phyloP scores from a whole-genome alignment of 208 protist genomes.

The Acanthamoeba lenticulata region DNA sequence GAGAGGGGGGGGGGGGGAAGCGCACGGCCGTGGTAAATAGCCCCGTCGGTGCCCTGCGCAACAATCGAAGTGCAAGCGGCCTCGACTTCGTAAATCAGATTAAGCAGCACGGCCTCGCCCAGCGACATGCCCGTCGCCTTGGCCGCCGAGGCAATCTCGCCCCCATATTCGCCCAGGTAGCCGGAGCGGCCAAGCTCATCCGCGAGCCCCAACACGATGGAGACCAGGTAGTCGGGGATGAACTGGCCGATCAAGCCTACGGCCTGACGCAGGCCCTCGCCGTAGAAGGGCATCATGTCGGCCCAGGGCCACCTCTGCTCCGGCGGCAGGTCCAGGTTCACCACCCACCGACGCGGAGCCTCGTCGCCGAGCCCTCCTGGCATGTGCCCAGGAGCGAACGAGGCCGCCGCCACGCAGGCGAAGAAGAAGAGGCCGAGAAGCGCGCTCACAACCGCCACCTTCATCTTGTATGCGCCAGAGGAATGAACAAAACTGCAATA shows the following conservation, averaged over 20 bases:
- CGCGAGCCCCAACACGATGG: neutral
- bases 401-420: neutral
- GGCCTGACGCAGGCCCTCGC: neutral
- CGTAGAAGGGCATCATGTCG: conserved; percentile 31
- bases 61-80: conserved; percentile 69
- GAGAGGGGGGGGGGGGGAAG: no score
- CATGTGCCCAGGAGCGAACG: neutral
- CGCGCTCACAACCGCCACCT: neutral
- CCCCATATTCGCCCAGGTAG: conserved; percentile 52
- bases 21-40: conserved; percentile 27
- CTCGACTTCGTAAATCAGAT: conserved; percentile 65
- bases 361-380: neutral
- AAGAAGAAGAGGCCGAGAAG: neutral
- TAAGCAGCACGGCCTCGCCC: conserved; percentile 56
- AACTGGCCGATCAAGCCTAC: neutral
- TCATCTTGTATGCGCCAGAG: no score
- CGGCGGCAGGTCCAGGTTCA: conserved; percentile 30
- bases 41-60: neutral
- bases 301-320: conserved; percentile 8
- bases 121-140: neutral
- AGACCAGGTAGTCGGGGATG: neutral
- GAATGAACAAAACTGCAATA: no score
- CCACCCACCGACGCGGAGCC: neutral
- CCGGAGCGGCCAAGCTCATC: neutral
- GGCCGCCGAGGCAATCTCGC: conserved; percentile 25